phyloP scores from a whole-genome alignment of 306 rosid species.

The Pueraria montana region DNA sequence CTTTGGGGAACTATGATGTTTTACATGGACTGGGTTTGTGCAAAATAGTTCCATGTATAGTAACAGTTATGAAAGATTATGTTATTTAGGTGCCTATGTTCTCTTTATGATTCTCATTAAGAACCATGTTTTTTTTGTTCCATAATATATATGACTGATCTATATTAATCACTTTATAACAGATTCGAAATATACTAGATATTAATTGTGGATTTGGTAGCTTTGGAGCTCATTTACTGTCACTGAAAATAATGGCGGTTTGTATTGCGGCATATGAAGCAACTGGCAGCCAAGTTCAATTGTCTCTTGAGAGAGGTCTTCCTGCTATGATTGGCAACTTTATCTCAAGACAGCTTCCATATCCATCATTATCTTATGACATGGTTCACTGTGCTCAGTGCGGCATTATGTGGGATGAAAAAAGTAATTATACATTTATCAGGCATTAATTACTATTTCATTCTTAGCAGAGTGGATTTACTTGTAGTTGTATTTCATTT shows the following conservation, averaged over 20 bases:
- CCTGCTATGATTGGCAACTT: constrained; percentile 96
- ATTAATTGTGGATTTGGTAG: constrained; percentile 98
- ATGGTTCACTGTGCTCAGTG: constrained; percentile 99
- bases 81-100: constrained; percentile 18
- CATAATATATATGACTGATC: constrained; percentile 30
- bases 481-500: no score
- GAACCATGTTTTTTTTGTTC: constrained; percentile 22
- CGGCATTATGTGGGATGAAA: constrained; percentile 87
- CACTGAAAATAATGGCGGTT: constrained; percentile 84
- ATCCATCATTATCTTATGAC: constrained; percentile 89
- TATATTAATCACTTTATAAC: constrained; percentile 51
- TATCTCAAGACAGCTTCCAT: constrained; percentile 85
- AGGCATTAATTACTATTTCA: constrained; percentile 26
- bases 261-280: constrained; percentile 96
- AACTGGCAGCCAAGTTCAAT: constrained; percentile 98
- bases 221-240: constrained; percentile 94
- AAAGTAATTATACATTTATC: constrained; percentile 62
- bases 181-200: constrained; percentile 88
- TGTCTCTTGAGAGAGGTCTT: constrained; percentile 99
- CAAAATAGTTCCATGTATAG: constrained; percentile 1
- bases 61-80: constrained; percentile 30
- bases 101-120: constrained; percentile 20
- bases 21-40: constrained; percentile 26
- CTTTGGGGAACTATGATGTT: constrained; percentile 36
- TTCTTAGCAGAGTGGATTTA: constrained; percentile 32